Conservation (phyloP, 1,139 yeast genomes). For the Yamadazyma atlantica region DNA sequence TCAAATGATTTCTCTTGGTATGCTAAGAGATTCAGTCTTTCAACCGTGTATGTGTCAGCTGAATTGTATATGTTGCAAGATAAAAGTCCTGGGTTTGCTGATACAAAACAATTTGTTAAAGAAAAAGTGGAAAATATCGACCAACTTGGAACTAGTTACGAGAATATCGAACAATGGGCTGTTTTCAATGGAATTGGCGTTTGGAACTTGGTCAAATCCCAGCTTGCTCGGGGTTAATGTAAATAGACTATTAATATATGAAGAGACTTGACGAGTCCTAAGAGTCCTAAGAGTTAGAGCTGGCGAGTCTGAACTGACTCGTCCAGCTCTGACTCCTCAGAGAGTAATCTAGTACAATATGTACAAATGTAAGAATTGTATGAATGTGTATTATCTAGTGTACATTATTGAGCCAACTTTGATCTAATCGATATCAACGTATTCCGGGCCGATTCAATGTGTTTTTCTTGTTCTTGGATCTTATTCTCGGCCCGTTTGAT, state of each 20-base stretch:
- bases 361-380: neutral
- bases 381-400: neutral
- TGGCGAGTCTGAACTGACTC: too few species aligned
- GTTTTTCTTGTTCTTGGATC: constrained; percentile 51
- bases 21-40: constrained; percentile 71
- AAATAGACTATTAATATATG: neutral
- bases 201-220: constrained; percentile 70
- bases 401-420: constrained; percentile 12
- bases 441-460: constrained; percentile 49
- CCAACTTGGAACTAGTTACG: constrained; percentile 58
- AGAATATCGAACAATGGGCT: constrained; percentile 70
- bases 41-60: constrained; percentile 66
- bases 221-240: constrained; percentile 58
- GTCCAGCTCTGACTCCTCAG: too few species aligned
- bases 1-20: constrained; percentile 94
- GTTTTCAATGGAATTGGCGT: constrained; percentile 67
- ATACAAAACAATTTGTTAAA: constrained; percentile 66
- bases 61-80: constrained; percentile 85
- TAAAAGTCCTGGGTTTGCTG: constrained; percentile 50
- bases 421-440: constrained; percentile 46
- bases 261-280: too few species aligned
- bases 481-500: constrained; percentile 66
- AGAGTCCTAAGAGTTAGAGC: too few species aligned
- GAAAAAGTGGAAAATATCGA: constrained; percentile 57
- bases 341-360: too few species aligned